A percentile compares a stretch with the other conserved stretches of the same genome.
Evolutionary conservation across 768 basidiomycete species (phyloP).

Genomic region (Suillus discolor): DNA sequence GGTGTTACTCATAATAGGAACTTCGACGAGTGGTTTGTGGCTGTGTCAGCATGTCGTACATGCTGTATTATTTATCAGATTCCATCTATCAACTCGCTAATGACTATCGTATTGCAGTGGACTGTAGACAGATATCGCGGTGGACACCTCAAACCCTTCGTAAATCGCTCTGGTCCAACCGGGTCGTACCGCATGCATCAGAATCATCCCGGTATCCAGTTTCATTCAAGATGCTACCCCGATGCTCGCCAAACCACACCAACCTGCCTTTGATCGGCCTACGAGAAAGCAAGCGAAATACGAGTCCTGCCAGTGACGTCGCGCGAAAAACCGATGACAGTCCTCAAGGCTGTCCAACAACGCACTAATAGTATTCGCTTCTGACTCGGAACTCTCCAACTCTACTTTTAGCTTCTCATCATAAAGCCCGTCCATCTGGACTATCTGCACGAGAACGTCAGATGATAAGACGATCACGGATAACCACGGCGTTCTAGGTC

Average conservation of each 20-base stretch:
- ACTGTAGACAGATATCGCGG: too few species aligned
- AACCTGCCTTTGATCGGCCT: slow-evolving; percentile 27
- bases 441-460: background rate
- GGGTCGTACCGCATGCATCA: background rate
- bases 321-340: slow-evolving; percentile 18
- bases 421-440: background rate
- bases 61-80: too few species aligned
- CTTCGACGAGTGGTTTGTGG: background rate
- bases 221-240: slow-evolving; percentile 12
- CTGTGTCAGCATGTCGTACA: background rate
- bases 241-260: slow-evolving; percentile 26
- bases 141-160: background rate
- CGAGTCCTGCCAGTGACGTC: slow-evolving; percentile 18
- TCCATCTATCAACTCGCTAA: too few species aligned
- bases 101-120: too few species aligned
- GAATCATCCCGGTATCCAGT: background rate
- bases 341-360: slow-evolving; percentile 10
- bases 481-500: background rate
- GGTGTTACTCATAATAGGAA: background rate
- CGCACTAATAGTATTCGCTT: background rate
- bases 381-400: background rate
- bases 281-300: slow-evolving; percentile 41
- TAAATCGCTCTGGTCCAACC: background rate
- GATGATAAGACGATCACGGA: background rate
- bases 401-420: background rate